phyloP scores from a whole-genome alignment of 2,329 filamentous ascomycete species.

The Whalleya microplaca region DNA sequence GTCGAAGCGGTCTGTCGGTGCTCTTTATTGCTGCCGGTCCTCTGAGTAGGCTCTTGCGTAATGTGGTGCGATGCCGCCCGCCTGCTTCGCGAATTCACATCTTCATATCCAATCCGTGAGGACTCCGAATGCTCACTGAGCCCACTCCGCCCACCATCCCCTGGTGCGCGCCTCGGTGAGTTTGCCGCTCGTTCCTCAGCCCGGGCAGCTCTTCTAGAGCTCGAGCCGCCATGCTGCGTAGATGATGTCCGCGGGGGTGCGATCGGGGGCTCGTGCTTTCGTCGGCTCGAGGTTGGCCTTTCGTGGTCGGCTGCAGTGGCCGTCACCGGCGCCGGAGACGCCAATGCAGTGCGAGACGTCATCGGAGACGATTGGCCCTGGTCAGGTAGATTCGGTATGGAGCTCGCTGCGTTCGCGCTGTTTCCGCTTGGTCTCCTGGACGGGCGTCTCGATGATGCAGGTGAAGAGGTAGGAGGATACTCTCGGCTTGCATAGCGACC shows the following conservation, averaged over 20 bases:
- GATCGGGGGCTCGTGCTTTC: constrained; percentile 68
- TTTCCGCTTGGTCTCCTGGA: constrained; percentile 58
- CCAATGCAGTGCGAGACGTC: constrained; percentile 51
- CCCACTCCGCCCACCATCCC: constrained; percentile 41
- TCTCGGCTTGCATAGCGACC: constrained; percentile 59
- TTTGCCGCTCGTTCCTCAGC: constrained; percentile 49
- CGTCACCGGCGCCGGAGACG: constrained; percentile 45
- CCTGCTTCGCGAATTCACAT: constrained; percentile 44
- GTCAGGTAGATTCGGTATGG: constrained; percentile 36
- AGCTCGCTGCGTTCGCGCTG: constrained; percentile 41
- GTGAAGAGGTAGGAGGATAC: constrained; percentile 49
- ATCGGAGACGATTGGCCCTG: constrained; percentile 44
- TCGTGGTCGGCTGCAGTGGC: constrained; percentile 48
- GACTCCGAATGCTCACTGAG: constrained; percentile 40
- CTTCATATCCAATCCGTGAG: constrained; percentile 39
- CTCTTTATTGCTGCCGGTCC: constrained; percentile 45
- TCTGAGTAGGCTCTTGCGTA: constrained; percentile 45
- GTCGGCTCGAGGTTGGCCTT: constrained; percentile 52
- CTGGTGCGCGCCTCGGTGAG: constrained; percentile 46
- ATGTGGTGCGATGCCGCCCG: constrained; percentile 41
- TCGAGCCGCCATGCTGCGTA: constrained; percentile 55
- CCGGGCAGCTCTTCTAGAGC: constrained; percentile 49
- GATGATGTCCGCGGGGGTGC: constrained; percentile 84
- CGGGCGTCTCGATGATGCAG: constrained; percentile 56
- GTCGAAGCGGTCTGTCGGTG: constrained; percentile 40